Evolutionary conservation across 441 rosid species (phyloP).

Genomic region (Hura crepitans): DNA sequence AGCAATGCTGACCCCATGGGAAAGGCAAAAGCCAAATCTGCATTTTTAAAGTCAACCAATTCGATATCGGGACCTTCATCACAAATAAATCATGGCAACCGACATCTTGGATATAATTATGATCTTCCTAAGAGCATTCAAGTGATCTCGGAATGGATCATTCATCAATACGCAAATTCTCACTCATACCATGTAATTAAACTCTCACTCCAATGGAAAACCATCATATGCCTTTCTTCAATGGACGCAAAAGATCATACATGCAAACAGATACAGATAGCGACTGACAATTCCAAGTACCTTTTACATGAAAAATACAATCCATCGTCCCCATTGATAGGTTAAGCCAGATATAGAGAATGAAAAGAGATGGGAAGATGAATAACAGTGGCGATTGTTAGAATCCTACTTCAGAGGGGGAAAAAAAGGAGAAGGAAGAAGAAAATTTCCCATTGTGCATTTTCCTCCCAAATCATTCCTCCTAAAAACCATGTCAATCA

Average conservation of each 20-base stretch:
- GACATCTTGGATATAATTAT: constrained; percentile 64
- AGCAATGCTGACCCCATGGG: constrained; percentile 89
- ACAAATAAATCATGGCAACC: constrained; percentile 78
- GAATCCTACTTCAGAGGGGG: neutral
- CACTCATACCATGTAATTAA: constrained; percentile 26
- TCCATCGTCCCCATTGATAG: constrained; percentile 10
- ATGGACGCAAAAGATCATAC: constrained; percentile 21
- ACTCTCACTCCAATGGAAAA: constrained; percentile 29
- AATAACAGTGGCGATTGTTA: neutral
- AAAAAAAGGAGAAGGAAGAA: neutral
- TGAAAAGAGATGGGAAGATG: neutral
- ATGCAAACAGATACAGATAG: constrained; percentile 20
- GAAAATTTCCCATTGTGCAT: neutral
- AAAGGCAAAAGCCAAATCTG: constrained; percentile 85
- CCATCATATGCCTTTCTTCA: constrained; percentile 14
- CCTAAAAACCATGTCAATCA: neutral
- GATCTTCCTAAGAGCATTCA: constrained; percentile 54
- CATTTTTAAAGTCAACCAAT: constrained; percentile 98
- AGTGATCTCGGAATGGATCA: constrained; percentile 39
- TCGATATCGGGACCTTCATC: constrained; percentile 84
- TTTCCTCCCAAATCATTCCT: neutral
- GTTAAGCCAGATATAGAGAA: constrained; percentile 10
- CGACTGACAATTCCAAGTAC: constrained; percentile 22
- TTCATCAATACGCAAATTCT: constrained; percentile 35
- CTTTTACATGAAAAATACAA: constrained; percentile 20